These are phyloP conservation scores for Neurospora sp. DNA, from an alignment of 495 filamentous ascomycete species.

Conservation along the genomic window DNA sequence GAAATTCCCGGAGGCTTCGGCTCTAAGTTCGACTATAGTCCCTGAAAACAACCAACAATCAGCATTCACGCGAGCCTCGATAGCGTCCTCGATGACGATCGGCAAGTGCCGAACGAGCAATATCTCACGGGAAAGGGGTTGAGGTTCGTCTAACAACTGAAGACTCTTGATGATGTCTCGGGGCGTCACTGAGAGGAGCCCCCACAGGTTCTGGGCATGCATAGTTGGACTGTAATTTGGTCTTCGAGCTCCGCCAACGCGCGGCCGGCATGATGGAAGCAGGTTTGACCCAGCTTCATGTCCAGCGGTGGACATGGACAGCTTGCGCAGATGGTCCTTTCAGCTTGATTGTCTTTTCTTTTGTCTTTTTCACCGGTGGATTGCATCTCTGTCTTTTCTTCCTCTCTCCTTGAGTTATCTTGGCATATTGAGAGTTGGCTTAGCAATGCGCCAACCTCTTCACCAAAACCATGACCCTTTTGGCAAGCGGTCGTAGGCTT, in stretches of 20 bases:
- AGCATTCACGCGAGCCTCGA: not conserved
- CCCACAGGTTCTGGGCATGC: not conserved
- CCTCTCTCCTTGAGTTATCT: not conserved
- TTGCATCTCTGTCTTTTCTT: not conserved
- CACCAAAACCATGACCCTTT: slow-evolving; percentile 13
- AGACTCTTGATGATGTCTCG: not conserved
- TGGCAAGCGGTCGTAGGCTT: slow-evolving; percentile 13
- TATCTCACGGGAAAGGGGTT: not conserved
- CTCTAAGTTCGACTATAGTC: not conserved
- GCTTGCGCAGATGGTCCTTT: not conserved
- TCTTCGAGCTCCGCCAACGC: not conserved
- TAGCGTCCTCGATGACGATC: not conserved
- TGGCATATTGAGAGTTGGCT: not conserved
- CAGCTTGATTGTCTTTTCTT: not conserved
- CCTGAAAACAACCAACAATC: not conserved
- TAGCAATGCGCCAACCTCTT: slow-evolving; percentile 11
- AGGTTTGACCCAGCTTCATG: not conserved
- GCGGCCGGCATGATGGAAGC: not conserved
- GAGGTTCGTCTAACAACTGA: not conserved
- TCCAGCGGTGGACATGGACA: not conserved
- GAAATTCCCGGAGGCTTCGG: not conserved
- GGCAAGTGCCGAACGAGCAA: not conserved
- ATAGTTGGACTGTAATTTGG: not conserved
- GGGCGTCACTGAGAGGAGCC: not conserved
- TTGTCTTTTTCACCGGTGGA: not conserved